These are phyloP conservation scores for Sergeia podlipaevii DNA, from an alignment of 208 protist species.

Conservation along the genomic window DNA sequence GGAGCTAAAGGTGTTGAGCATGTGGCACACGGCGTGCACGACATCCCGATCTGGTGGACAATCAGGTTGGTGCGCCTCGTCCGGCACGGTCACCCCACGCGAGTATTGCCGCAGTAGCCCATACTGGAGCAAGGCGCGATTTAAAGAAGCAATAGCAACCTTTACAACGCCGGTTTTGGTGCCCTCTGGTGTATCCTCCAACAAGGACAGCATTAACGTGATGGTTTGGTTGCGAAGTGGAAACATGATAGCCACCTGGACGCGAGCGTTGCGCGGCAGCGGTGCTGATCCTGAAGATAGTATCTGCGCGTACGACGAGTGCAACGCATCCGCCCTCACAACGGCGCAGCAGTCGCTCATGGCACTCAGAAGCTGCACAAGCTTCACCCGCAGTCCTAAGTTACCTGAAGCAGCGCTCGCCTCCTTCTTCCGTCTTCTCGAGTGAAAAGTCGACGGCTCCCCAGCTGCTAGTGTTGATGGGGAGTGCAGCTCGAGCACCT, in stretches of 20 bases:
- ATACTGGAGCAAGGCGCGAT: conserved; percentile 48
- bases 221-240: conserved; percentile 36
- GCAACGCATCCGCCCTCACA: conserved; percentile 21
- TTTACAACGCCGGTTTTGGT: conserved; percentile 16
- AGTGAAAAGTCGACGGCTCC: no score
- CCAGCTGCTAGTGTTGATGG: conserved; percentile 40
- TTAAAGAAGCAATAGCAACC: conserved; percentile 42
- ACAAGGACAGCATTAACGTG: conserved; percentile 1
- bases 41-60: conserved; percentile 32
- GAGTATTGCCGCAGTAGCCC: conserved; percentile 48
- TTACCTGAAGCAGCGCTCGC: no score
- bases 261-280: conserved; percentile 15
- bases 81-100: neutral
- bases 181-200: conserved; percentile 21
- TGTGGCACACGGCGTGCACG: conserved; percentile 35
- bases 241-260: conserved; percentile 33
- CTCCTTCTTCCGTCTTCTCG: no score
- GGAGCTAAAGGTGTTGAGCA: conserved; percentile 51
- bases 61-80: conserved; percentile 21
- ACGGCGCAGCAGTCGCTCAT: conserved; percentile 43
- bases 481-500: conserved; percentile 34
- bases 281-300: conserved; percentile 15
- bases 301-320: conserved; percentile 23
- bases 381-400: conserved; percentile 30
- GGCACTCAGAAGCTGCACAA: conserved; percentile 38